Evolutionary conservation across 1,284 basidiomycete genomes (phyloP).

Genomic region (Tremellales sp.): DNA sequence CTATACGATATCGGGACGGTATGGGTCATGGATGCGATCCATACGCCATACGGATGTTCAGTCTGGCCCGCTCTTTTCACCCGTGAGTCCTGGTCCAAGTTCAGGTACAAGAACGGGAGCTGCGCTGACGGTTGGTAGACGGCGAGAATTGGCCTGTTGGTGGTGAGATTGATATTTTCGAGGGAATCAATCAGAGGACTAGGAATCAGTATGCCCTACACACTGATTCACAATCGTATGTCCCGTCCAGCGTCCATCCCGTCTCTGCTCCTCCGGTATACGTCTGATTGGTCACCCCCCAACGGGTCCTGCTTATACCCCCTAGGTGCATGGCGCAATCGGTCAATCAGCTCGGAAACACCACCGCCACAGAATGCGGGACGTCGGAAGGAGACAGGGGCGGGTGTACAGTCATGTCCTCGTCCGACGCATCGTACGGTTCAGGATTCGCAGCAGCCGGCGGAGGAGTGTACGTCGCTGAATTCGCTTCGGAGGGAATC

Average conservation of each 20-base stretch:
- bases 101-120: neutral
- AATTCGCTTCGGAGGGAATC: slow-evolving; percentile 55
- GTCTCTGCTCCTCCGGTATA: neutral
- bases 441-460: slow-evolving; percentile 59
- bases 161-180: slow-evolving; percentile 45
- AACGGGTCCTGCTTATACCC: too few species aligned
- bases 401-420: slow-evolving; percentile 61
- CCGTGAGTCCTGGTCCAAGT: slow-evolving; percentile 11
- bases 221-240: slow-evolving; percentile 4
- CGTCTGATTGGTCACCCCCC: too few species aligned
- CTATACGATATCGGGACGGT: slow-evolving; percentile 61
- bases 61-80: slow-evolving; percentile 38
- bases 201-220: slow-evolving; percentile 45
- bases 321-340: slow-evolving; percentile 19
- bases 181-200: slow-evolving; percentile 38
- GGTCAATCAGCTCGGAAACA: slow-evolving; percentile 13
- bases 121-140: slow-evolving; percentile 12
- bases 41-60: slow-evolving; percentile 55
- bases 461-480: slow-evolving; percentile 69
- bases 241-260: neutral
- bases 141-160: slow-evolving; percentile 36
- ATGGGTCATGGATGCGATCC: slow-evolving; percentile 63
- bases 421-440: slow-evolving; percentile 59
- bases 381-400: slow-evolving; percentile 50
- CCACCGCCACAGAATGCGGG: slow-evolving; percentile 36